Evolutionary conservation across 179 eudicot species (phyloP).

Genomic region (Silene noctiflora): DNA sequence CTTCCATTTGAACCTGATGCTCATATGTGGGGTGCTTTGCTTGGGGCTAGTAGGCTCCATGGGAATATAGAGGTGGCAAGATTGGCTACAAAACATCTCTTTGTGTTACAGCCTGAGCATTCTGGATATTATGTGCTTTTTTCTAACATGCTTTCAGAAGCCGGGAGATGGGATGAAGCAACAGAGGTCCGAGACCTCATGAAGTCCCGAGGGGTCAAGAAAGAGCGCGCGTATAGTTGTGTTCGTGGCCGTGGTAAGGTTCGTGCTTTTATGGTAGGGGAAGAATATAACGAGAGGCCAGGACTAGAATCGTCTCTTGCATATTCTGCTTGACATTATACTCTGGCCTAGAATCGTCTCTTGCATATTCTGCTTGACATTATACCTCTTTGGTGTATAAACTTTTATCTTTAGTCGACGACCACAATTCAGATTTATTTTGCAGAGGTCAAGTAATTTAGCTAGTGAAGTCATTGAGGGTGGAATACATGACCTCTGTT

Average conservation of each 20-base stretch:
- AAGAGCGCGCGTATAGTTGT: constrained; percentile 64
- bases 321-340: not conserved
- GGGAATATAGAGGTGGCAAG: constrained; percentile 58
- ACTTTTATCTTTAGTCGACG: too few relatives aligned
- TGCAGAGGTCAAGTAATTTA: too few relatives aligned
- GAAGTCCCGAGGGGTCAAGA: constrained; percentile 44
- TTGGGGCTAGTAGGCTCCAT: constrained; percentile 59
- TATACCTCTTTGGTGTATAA: not conserved
- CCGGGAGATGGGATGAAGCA: constrained; percentile 69
- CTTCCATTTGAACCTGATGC: constrained; percentile 55
- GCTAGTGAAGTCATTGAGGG: too few relatives aligned
- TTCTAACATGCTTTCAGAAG: constrained; percentile 69
- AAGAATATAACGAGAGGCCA: not conserved
- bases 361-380: constrained; percentile 8
- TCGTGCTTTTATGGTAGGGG: constrained; percentile 40
- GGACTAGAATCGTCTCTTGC: constrained; percentile 1
- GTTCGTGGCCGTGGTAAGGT: constrained; percentile 37
- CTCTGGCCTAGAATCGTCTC: not conserved
- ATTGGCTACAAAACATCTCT: constrained; percentile 62
- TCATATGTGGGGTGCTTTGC: constrained; percentile 66
- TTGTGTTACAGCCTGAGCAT: constrained; percentile 54
- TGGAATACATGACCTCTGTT: not conserved
- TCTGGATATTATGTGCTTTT: constrained; percentile 55
- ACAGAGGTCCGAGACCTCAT: constrained; percentile 46
- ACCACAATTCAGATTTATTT: too few relatives aligned